Evolutionary conservation across 345 rosid genomes (phyloP), one percentile per base, ranked within the genome.

Genomic region (Turritis glabra): DNA sequence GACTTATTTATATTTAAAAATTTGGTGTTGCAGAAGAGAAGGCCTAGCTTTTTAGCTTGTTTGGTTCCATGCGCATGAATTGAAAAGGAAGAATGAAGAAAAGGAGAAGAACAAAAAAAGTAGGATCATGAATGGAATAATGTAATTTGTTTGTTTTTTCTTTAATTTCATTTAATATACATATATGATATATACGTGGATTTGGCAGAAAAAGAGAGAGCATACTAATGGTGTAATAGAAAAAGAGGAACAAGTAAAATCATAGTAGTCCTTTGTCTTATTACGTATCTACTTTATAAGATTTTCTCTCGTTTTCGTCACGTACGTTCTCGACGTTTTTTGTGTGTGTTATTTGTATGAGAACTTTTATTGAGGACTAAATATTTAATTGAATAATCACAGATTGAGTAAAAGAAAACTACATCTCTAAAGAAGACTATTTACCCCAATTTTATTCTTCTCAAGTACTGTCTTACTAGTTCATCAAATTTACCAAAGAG

Each of bases 41-140:
- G 71, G 68, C 72, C 85, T 43, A 81, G 90, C 50, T 80, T 93
- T 69, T 82, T 93, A 54, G 80, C 93, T 56, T 93, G 98, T 79
- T 81, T 90, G 78, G 82, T 89, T 37, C 92, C 85, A 51, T 88
- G 93, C 74, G 86, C 83, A 29, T 87, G 83, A 85, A 50, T 15
- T 25, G 17, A 30, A 53, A 75, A 67, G 37, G 54, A 60, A 53
- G 57, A 50, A 52, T 5, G 38, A 69, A 54, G 75, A 54, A 6
- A 44, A 32, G 58, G 15, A 69, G 65, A 76, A 8, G 64, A 50
- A 68, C n/a, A 38, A 13, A 38, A 14, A 14, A 54, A 33, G 47
- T 69, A 69, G 69, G 70, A 69, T 55, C 56, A 27, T 41, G 41
- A 50, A 68, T 29, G 69, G 69, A 71, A 64, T 72, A 77, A 71